A percentile compares a stretch with the other conserved stretches of the same genome.
Conservation (phyloP, 2,329 filamentous ascomycete genomes). For the Penicillium italicum region DNA sequence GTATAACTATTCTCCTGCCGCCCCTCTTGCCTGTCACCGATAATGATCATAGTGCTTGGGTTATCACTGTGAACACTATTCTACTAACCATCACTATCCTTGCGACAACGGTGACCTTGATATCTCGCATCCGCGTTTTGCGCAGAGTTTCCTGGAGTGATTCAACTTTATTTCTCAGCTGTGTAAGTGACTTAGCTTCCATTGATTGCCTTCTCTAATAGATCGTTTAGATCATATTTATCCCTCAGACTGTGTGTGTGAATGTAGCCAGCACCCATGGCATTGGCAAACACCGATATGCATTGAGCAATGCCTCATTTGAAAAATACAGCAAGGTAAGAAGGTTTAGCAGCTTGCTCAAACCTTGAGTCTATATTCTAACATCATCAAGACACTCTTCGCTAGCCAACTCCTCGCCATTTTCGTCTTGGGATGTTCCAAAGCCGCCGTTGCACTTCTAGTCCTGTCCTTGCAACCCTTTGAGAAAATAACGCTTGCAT, state of each 20-base stretch:
- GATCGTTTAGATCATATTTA: not conserved
- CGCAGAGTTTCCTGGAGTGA: conserved; percentile 8
- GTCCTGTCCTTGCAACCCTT: conserved; percentile 10
- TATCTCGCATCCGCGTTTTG: conserved; percentile 8
- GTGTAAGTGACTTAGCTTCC: not conserved
- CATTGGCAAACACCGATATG: conserved; percentile 6
- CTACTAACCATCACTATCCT: conserved; percentile 8
- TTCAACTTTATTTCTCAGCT: not conserved
- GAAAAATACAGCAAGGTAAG: conserved; percentile 8
- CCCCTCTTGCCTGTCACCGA: conserved; percentile 8
- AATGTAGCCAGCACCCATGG: conserved; percentile 8
- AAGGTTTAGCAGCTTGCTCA: fast-evolving
- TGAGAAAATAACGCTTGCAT: conserved; percentile 1
- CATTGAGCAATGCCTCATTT: conserved; percentile 1
- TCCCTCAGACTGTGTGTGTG: conserved; percentile 8
- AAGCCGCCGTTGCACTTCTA: conserved; percentile 8
- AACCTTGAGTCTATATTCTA: not conserved
- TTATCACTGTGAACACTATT: conserved; percentile 12
- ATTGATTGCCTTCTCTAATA: not conserved
- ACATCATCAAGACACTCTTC: conserved; percentile 1
- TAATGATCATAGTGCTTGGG: conserved; percentile 12
- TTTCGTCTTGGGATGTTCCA: conserved; percentile 7
- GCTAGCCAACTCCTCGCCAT: conserved; percentile 8
- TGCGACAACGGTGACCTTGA: conserved; percentile 5
- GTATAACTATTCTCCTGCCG: not conserved